Evolutionary conservation across 1,284 basidiomycete genomes (phyloP), one percentile per base, ranked within the genome.

Genomic region (Retiboletus flavoniger): DNA sequence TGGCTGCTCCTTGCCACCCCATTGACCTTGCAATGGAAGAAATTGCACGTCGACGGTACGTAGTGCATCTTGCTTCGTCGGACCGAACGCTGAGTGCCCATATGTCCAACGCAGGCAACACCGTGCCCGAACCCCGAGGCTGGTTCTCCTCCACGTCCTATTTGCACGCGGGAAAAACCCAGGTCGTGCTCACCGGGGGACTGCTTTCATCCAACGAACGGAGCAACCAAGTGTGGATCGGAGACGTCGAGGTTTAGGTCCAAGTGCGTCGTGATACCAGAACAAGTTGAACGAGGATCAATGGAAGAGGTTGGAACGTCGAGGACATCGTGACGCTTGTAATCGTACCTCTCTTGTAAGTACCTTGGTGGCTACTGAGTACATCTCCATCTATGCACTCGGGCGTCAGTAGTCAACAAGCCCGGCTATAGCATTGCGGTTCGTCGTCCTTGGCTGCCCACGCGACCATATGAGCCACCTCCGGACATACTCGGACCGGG

Each of bases 181-280:
- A 60, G n/a, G n/a, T 69, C 29, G 55, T 69, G 11, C 56, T 66
- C 40, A 45, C 51, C 0, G 65, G 67, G 0, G 67, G 64, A 24
- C 43, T 68, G 2, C 56, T 66, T 6, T 56, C 54, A 7, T 62
- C 65, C 19, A 64, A 67, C 34, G 63, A 65, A 16, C 61, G 63
- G 8, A 67, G 65, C 29, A 51, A 47, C 7, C 51, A 67, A 16
- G 57, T 65, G 9, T 67, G 63, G 63, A 32, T 63, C 9, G 58
- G 63, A 16, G 61, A 64, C 35, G 50, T 67, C 13, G 48, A 55
- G 26, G 19, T 66, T 29, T 62, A 28, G 50, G 10, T 6, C 4
- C 3, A 10, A 13, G 24, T 26, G 7, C 14, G 16, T 17, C 8
- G 41, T n/a, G 24, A 26, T 4, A 7, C 9, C 1, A 17, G 14